Conservation (phyloP, 345 rosid species). For the Eucalyptus microcorys region DNA sequence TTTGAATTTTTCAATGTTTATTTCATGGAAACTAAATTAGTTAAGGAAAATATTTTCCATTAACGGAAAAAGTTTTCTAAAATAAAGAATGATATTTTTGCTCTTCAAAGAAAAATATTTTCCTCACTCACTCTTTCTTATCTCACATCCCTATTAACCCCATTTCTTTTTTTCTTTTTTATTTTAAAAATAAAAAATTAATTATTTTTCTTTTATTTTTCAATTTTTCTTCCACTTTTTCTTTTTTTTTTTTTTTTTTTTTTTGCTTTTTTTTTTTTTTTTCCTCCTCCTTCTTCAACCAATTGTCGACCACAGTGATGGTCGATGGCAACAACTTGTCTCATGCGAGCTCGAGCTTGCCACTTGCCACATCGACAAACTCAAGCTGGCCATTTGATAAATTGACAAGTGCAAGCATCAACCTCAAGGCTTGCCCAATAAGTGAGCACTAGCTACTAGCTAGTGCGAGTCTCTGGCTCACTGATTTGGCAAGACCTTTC, state of each 20-base stretch:
- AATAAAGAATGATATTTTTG: too few species aligned
- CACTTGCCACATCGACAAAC: accelerated
- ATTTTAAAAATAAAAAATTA: too few species aligned
- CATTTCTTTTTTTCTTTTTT: accelerated
- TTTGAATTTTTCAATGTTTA: too few species aligned
- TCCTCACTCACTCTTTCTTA: too few species aligned
- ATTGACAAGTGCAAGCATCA: too few species aligned
- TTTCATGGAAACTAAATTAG: too few species aligned
- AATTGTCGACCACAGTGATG: accelerated
- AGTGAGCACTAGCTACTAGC: accelerated
- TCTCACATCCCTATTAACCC: accelerated
- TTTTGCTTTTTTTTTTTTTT: accelerated
- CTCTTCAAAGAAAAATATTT: accelerated
- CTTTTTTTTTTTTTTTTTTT: accelerated
- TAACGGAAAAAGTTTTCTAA: accelerated
- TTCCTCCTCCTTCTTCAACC: too few species aligned
- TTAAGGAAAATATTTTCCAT: too few species aligned
- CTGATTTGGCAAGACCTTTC: accelerated
- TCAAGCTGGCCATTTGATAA: accelerated
- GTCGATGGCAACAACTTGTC: accelerated
- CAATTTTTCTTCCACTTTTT: too few species aligned
- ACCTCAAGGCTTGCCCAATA: too few species aligned
- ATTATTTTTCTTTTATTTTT: too few species aligned
- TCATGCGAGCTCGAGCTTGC: too few species aligned
- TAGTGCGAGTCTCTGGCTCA: accelerated